Evolutionary conservation across 169 alveolate species (phyloP).

Genomic region (Eimeria sp.): DNA sequence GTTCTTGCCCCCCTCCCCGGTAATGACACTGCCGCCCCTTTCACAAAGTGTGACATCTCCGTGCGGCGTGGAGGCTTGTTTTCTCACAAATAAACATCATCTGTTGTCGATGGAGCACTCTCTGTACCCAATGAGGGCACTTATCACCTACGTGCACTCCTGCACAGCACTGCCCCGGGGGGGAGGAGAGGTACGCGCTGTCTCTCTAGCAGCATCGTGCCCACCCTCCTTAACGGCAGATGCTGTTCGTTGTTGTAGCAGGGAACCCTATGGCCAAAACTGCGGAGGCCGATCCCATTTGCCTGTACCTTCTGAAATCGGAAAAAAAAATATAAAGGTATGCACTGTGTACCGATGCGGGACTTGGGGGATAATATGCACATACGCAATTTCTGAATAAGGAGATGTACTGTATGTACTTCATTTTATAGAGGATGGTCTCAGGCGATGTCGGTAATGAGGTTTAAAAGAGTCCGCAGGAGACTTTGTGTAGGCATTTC

Average conservation of each 20-base stretch:
- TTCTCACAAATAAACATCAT: not conserved
- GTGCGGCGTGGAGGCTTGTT: too few relatives aligned
- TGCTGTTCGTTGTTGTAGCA: not conserved
- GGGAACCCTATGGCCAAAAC: not conserved
- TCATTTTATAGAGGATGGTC: not conserved
- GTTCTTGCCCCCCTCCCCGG: too few relatives aligned
- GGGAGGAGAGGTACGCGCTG: not conserved
- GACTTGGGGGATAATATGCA: not conserved
- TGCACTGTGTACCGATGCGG: not conserved
- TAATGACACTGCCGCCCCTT: too few relatives aligned
- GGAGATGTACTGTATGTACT: not conserved
- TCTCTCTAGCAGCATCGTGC: not conserved
- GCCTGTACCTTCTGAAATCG: not conserved
- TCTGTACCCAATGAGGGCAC: not conserved
- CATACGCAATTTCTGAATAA: not conserved
- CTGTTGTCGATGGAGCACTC: not conserved
- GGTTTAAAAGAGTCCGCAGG: slow-evolving; percentile 31
- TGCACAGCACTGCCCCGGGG: not conserved
- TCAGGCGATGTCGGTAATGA: not conserved
- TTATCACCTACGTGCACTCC: not conserved
- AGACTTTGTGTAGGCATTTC: not conserved
- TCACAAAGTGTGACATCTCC: too few relatives aligned
- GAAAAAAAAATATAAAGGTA: not conserved
- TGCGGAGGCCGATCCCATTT: not conserved
- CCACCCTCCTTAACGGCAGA: not conserved